Evolutionary conservation across 345 rosid genomes (phyloP).

Genomic region (Hypericum perforatum): DNA sequence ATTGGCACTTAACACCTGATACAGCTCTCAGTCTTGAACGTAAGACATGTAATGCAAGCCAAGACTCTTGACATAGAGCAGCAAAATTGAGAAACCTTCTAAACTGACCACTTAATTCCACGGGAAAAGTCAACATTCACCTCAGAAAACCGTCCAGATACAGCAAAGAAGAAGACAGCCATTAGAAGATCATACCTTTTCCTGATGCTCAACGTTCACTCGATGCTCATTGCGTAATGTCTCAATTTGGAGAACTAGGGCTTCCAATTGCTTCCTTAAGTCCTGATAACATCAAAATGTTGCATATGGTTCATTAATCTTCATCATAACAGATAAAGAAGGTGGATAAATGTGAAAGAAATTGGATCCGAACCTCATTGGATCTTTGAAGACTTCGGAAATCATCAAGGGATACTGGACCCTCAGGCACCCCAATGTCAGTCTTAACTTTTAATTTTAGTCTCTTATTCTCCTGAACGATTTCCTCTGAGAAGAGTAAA

Average conservation of each 20-base stretch:
- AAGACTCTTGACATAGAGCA: too few species aligned
- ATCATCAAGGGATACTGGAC: conserved; percentile 93
- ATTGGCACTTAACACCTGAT: too few species aligned
- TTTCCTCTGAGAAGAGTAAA: conserved; percentile 41
- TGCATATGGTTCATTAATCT: not conserved
- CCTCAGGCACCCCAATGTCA: conserved; percentile 91
- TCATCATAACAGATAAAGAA: not conserved
- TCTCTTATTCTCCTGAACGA: conserved; percentile 53
- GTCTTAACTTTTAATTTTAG: conserved; percentile 41
- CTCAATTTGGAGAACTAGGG: conserved; percentile 64
- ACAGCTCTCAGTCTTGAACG: too few species aligned
- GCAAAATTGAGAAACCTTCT: too few species aligned
- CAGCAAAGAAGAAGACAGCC: conserved; percentile 1
- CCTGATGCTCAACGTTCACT: conserved; percentile 44
- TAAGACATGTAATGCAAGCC: too few species aligned
- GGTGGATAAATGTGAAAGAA: conserved; percentile 6
- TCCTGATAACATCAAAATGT: conserved; percentile 37
- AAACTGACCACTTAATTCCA: not conserved
- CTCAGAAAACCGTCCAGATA: not conserved
- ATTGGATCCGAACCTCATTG: conserved; percentile 42
- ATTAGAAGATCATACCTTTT: conserved; percentile 37
- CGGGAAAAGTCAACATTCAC: not conserved
- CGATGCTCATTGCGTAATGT: conserved; percentile 56
- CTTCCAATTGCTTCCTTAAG: conserved; percentile 81
- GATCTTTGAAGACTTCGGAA: conserved; percentile 92